These are phyloP conservation scores for Anthoceros angustus DNA, from an alignment of 225 moss, liverwort and hornwort genomes.

Conservation along the genomic window DNA sequence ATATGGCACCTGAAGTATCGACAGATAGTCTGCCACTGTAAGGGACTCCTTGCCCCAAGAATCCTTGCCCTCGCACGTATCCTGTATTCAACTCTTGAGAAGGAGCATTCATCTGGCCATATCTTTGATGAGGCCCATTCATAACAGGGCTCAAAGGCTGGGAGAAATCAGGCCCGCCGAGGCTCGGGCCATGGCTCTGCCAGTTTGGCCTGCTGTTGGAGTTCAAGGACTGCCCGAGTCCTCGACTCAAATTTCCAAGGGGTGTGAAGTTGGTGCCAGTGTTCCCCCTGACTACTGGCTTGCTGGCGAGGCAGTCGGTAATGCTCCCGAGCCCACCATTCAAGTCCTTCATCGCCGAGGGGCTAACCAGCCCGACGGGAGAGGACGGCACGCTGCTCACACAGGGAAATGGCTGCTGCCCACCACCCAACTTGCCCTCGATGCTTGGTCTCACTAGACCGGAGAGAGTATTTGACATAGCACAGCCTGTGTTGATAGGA, in stretches of 20 bases:
- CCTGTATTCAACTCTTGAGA: background rate
- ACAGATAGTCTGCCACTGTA: slow-evolving; percentile 25
- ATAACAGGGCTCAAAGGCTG: background rate
- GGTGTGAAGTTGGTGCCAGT: background rate
- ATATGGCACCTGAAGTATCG: slow-evolving; percentile 4
- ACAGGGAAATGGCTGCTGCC: background rate
- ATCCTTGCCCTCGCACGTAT: slow-evolving; percentile 20
- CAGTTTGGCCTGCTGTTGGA: background rate
- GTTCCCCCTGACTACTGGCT: background rate
- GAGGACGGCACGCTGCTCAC: background rate
- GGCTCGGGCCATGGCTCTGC: background rate
- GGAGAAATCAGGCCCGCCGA: background rate
- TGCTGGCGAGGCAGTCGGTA: background rate
- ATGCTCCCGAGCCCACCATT: background rate
- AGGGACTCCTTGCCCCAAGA: slow-evolving; percentile 26
- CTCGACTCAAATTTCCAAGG: background rate
- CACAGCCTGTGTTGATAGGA: slow-evolving; percentile 13
- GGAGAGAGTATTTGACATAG: background rate
- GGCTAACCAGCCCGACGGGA: background rate
- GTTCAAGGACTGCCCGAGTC: background rate
- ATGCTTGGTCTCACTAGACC: background rate
- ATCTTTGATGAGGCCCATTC: background rate
- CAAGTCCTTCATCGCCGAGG: background rate
- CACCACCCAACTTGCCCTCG: background rate
- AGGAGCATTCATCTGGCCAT: background rate